Evolutionary conservation across 257 asterid species (phyloP).

Genomic region (Solanum etuberosum): DNA sequence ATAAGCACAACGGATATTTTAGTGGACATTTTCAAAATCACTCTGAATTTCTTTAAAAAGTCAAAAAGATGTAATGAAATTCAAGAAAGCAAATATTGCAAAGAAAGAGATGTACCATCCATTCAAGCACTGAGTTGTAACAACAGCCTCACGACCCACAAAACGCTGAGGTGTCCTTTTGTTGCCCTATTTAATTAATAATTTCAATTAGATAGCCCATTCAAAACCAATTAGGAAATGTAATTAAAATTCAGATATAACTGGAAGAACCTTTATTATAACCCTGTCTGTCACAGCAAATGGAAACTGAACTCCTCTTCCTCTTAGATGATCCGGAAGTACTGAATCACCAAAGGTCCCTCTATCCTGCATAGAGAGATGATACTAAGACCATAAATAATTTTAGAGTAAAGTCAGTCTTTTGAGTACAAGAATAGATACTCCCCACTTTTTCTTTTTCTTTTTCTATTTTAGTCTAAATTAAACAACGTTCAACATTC

Average conservation of each 20-base stretch:
- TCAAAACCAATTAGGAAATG: slow-evolving; percentile 7
- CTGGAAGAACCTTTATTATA: slow-evolving; percentile 57
- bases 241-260: slow-evolving; percentile 2
- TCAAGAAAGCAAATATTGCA: neutral
- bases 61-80: neutral
- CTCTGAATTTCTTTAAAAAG: neutral
- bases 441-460: neutral
- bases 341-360: slow-evolving; percentile 46
- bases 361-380: slow-evolving; percentile 44
- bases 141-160: slow-evolving; percentile 93
- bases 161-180: slow-evolving; percentile 95
- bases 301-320: slow-evolving; percentile 87
- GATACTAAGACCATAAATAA: neutral
- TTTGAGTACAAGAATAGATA: neutral
- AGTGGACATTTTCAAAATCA: neutral
- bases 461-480: neutral
- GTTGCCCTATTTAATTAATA: slow-evolving; percentile 63
- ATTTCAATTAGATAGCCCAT: slow-evolving; percentile 17
- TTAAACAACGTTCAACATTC: neutral
- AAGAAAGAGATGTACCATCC: slow-evolving; percentile 54
- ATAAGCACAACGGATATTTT: neutral
- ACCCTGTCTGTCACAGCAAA: slow-evolving; percentile 79
- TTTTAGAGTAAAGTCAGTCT: neutral
- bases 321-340: slow-evolving; percentile 42
- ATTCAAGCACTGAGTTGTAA: slow-evolving; percentile 84